Evolutionary conservation across 805 yeast species (phyloP), one percentile per base, ranked within the genome.

Genomic region (Scheffersomyces amazonensis): DNA sequence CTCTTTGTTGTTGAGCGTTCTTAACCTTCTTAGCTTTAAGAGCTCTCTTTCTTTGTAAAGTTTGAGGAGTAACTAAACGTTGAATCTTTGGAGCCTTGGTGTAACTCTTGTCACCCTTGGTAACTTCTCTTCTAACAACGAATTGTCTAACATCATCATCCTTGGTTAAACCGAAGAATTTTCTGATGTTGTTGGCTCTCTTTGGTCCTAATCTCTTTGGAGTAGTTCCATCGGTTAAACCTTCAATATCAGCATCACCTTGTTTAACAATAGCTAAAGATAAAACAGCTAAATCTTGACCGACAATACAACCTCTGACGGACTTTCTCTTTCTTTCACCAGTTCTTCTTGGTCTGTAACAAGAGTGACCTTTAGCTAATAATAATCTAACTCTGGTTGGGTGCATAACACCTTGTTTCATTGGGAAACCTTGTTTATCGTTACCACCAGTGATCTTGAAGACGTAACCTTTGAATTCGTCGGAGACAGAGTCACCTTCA

Each of bases 321-420:
- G 96, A 87, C 86, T 93, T 93, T 83, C 99, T 90, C 96, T 93
- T 93, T 81, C 99, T 87, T 83, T 93, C 99, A 84, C 99, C 99
- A 56, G 74, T 68, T 80, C 98, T 88, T 83, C 99, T 93, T 75
- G 96, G 95, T 83, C 99, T 91, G 95, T 93, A 93, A 82, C 98
- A 91, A 62, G 97, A 87, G 80, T 78, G 84, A 66, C 91, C 96
- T 77, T 88, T 83, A 60, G 96, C 73, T 69, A 93, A 80, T 70
- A 93, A 82, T 64, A 93, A 83, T 73, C 87, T 89, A 63, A 93
- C 98, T 84, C 99, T 95, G 83, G 95, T 89, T 77, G 99, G 98
- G 81, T 88, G 93, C 83, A 93, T 79, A 56, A 93, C 99, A 85
- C 99, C 99, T 79, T 95, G 99, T 78, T 90, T 93, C 99, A 95